Base-by-base conservation (phyloP, 345 rosid species). In the Melaleuca quinquenervia region DNA sequence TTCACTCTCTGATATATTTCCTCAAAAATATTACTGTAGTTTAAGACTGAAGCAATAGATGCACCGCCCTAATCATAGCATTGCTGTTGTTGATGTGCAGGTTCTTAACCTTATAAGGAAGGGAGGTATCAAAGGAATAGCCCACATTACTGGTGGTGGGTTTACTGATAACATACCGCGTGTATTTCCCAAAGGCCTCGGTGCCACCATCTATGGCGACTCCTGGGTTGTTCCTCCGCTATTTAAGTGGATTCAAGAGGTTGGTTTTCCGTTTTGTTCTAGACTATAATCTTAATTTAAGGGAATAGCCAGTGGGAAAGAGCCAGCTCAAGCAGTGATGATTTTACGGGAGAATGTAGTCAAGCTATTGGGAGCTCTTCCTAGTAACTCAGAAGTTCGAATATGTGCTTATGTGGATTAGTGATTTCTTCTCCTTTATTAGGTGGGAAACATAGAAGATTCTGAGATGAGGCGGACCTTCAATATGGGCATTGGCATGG, bases 401-500 rank as follows among this genome's bases (percentile, higher is more conserved):
- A 2, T 21, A 53, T 24, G 21, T 53, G 56, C 56, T 53, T 21
- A 53, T 53, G 26, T 53, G 11, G 56, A 20, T 21, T 8, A 22
- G 48, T 18, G 26, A 18, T 49, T 22, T 64, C 60, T 52, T 60
- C 20, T 86, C n/a, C 6, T 56, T 70, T 20, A 85, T 54, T 88
- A 95, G 99, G 92, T 91, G 51, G 99, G 99, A 84, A 90, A 78
- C 15, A 93, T 97, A 85, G 97, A 95, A 89, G 96, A 95, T 82
- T 86, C 90, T 29, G 99, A 95, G 93, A 97, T 97, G 98, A 91
- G 94, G 74, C 91, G 98, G 82, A 96, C 98, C 26, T 97, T 96
- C 86, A 96, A 97, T 90, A 89, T 94, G 95, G 99, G 99, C 32
- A 93, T 96, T 51, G 99, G 99, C 84, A 94, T 97, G 99, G 99